These are phyloP conservation scores for Chaetothyriales sp. DNA, from an alignment of 2,329 filamentous ascomycete genomes.

Conservation along the genomic window DNA sequence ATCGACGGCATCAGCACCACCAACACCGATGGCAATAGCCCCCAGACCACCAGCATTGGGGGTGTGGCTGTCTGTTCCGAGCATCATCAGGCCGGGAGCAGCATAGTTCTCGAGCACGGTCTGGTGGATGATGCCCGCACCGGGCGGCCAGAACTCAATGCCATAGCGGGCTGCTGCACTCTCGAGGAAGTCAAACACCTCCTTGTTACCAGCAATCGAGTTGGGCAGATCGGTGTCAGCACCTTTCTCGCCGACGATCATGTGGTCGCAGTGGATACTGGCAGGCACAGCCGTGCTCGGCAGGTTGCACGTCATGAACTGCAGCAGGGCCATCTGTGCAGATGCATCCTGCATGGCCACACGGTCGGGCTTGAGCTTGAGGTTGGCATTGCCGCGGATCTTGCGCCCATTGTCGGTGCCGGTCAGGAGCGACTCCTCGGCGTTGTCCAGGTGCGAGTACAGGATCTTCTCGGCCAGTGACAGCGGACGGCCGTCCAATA, in stretches of 20 bases:
- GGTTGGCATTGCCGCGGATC: conserved; percentile 74
- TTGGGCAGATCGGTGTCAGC: conserved; percentile 71
- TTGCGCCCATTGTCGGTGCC: conserved; percentile 70
- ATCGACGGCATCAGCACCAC: conserved; percentile 92
- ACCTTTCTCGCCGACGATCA: conserved; percentile 90
- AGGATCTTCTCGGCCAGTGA: conserved; percentile 96
- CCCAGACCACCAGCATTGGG: conserved; percentile 92
- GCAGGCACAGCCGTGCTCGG: conserved; percentile 82
- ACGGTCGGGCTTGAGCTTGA: conserved; percentile 92
- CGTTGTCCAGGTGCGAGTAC: conserved; percentile 83
- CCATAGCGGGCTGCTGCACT: conserved; percentile 81
- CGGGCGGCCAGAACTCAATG: conserved; percentile 90
- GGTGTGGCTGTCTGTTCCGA: conserved; percentile 93
- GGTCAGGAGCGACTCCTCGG: conserved; percentile 71
- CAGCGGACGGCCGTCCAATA: conserved; percentile 53
- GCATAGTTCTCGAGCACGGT: conserved; percentile 96
- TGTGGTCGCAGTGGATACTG: conserved; percentile 96
- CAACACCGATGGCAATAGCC: conserved; percentile 90
- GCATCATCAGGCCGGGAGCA: conserved; percentile 95
- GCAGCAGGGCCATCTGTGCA: conserved; percentile 92
- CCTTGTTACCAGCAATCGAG: conserved; percentile 81
- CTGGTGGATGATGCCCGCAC: conserved; percentile 93
- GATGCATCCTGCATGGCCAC: conserved; percentile 99
- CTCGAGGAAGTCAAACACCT: conserved; percentile 95
- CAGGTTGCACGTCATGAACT: conserved; percentile 96